Percentiles rank a stretch among this genome's conserved stretches.
phyloP scores from a whole-genome alignment of 805 yeast genomes.

The Zygoascus bituminiphila region DNA sequence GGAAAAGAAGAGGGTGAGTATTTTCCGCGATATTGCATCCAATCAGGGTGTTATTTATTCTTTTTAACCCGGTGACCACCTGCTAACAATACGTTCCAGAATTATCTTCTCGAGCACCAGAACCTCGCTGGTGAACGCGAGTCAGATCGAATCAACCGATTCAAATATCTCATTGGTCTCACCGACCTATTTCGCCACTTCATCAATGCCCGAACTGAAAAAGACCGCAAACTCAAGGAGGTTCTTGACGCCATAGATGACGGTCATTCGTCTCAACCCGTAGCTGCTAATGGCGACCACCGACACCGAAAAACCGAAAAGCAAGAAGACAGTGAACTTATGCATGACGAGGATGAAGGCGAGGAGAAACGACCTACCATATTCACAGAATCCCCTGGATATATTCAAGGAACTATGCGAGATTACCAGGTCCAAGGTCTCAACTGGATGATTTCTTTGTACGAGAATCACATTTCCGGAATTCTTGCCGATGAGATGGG shows the following conservation, averaged over 20 bases:
- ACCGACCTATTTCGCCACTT: conserved; percentile 86
- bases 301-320: conserved; percentile 85
- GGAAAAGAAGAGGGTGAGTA: not conserved
- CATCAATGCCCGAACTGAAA: conserved; percentile 70
- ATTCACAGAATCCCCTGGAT: conserved; percentile 81
- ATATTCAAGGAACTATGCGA: conserved; percentile 64
- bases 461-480: conserved; percentile 84
- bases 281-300: conserved; percentile 24
- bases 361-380: conserved; percentile 46
- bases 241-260: conserved; percentile 24
- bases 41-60: no score
- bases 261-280: conserved; percentile 14
- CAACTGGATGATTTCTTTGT: conserved; percentile 85
- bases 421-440: conserved; percentile 93
- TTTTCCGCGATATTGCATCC: no score
- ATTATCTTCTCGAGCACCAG: conserved; percentile 26
- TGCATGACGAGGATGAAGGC: conserved; percentile 68
- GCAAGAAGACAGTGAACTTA: conserved; percentile 90
- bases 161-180: conserved; percentile 69
- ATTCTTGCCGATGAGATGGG: conserved; percentile 99
- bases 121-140: conserved; percentile 18
- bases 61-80: no score
- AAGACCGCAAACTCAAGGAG: conserved; percentile 53
- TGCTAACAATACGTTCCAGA: no score
- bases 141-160: conserved; percentile 38